phyloP scores from a whole-genome alignment of 257 asterid species.

The Osmanthus fragrans region DNA sequence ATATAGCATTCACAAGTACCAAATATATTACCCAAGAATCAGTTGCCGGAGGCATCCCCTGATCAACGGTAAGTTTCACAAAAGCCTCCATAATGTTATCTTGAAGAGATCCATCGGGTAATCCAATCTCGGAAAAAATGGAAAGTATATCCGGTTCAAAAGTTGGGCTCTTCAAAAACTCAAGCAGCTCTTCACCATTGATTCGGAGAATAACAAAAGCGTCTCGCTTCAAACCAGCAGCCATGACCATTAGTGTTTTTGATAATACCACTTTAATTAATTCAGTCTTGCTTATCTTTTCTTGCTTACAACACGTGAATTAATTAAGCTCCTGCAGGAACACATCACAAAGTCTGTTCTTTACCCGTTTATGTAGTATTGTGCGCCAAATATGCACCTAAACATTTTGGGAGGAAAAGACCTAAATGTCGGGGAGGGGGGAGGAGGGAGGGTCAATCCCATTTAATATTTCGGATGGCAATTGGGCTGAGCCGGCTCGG shows the following conservation, averaged over 20 bases:
- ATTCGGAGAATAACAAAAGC: constrained; percentile 90
- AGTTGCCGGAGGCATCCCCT: constrained; percentile 93
- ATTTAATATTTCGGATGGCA: too few relatives aligned
- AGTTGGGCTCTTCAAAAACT: constrained; percentile 49
- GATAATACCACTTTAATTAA: constrained; percentile 66
- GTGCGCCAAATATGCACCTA: background rate
- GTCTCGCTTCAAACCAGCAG: constrained; percentile 88
- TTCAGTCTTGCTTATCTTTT: constrained; percentile 65
- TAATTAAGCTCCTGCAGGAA: constrained; percentile 72
- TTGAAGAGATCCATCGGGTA: constrained; percentile 56
- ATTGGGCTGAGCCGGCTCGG: too few relatives aligned
- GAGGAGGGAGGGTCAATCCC: too few relatives aligned
- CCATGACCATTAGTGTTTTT: constrained; percentile 85
- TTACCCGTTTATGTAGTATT: background rate
- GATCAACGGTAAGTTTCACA: constrained; percentile 82
- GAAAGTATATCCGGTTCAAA: constrained; percentile 65
- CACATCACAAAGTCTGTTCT: background rate
- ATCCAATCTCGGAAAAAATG: constrained; percentile 49
- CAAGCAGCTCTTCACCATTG: constrained; percentile 83
- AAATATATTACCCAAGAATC: constrained; percentile 74
- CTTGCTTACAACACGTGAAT: constrained; percentile 70
- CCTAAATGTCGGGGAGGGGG: too few relatives aligned
- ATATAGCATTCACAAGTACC: background rate
- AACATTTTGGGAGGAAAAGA: too few relatives aligned
- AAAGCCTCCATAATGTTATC: constrained; percentile 60